These are phyloP conservation scores for Funneliformis mosseae DNA, from an alignment of 192 early-diverging fungal genomes.

Conservation along the genomic window DNA sequence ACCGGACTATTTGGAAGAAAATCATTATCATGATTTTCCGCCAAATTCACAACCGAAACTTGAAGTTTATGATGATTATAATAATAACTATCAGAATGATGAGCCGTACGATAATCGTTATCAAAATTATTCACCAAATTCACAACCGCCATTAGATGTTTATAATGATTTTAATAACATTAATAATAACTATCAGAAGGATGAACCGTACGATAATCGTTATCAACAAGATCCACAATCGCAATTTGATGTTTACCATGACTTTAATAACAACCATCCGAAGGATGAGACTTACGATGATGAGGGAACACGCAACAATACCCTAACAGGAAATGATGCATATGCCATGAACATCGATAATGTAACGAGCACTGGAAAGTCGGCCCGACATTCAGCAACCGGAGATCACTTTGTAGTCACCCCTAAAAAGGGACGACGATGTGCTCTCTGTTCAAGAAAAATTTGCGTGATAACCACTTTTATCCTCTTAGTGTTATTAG, in stretches of 20 bases:
- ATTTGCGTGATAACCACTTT: constrained; percentile 24
- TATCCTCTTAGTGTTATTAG: background rate
- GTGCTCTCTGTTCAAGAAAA: constrained; percentile 31
- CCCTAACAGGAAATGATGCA: background rate
- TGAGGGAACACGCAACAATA: background rate
- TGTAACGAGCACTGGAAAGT: background rate
- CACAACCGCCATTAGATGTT: background rate
- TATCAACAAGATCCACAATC: background rate
- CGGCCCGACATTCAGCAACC: background rate
- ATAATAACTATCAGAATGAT: background rate
- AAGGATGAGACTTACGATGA: background rate
- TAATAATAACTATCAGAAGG: background rate
- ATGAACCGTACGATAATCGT: background rate
- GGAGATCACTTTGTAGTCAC: background rate
- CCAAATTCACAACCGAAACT: background rate
- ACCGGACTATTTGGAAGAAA: background rate
- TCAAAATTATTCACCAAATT: background rate
- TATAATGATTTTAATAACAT: constrained; percentile 21
- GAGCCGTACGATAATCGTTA: background rate
- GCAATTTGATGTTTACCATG: constrained; percentile 10
- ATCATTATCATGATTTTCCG: background rate
- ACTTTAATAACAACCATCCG: constrained; percentile 3
- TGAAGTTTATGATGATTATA: constrained; percentile 15
- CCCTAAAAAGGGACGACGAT: background rate
- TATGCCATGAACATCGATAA: background rate